Base-by-base conservation (phyloP, 768 basidiomycete species). In the Mycena sanguinolenta region DNA sequence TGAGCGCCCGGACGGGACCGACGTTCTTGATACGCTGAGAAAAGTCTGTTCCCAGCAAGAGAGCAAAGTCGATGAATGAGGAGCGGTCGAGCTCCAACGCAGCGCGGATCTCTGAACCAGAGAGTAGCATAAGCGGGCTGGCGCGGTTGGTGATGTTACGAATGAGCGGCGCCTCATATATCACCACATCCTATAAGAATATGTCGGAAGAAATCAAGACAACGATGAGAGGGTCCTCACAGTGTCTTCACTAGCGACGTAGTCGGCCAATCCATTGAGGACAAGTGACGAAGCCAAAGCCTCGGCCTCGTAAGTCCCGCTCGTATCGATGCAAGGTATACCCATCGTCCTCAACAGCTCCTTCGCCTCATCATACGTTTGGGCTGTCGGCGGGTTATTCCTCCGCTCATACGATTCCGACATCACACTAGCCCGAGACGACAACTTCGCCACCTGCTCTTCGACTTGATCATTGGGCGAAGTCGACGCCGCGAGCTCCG, bases 1-100 rank as follows among this genome's bases (percentile, higher is more conserved):
- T 90, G 75, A 95, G 89, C 1, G 95, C 95, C 3, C 90, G 90
- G 0, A 82, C 76, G 1, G 96, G 95, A 0, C 96, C 96, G 1
- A 97, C 84, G 69, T 92, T 90, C 65, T 88, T 92, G 67, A 98
- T 93, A 6, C 96, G 90, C 54, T 91, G 89, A 0, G 94, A 92
- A 74, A 97, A 97, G 79, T 98, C 96, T 2, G 96, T 97, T 14
- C 96, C 96, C 13, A 96, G 86, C 8, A 98, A 85, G 59, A 97
- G 88, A 0, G 90, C 91, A 79, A 97, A 96, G 80, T 98, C 96
- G 74, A 97, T 79, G 79, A 88, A 96, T 58, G 88, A 78, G 0
- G 83, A 75, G 10, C 85, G 85, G 72, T 87, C 82, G 30, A 98
- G 87, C 14, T 83, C 77, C 39, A 95, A 87, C 9, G 82, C 82